Conservation (phyloP, 1,139 yeast species). For the Candida mesenterica region DNA sequence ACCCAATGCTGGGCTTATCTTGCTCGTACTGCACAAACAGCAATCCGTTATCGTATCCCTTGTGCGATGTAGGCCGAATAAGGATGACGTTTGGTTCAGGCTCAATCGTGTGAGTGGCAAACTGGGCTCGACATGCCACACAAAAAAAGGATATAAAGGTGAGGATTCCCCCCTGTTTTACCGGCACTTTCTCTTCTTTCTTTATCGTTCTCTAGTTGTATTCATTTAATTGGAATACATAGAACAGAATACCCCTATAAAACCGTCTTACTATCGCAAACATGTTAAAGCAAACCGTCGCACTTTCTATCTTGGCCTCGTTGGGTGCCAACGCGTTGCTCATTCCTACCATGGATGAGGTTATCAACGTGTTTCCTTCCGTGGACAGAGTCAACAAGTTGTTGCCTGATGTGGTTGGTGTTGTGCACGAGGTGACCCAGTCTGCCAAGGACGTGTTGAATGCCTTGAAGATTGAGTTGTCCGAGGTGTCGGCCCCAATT, state of each 20-base stretch:
- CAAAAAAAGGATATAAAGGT: neutral
- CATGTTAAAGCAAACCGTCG: conserved; percentile 50
- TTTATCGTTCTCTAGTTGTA: conserved; percentile 1
- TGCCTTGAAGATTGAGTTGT: conserved; percentile 13
- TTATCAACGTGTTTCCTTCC: conserved; percentile 38
- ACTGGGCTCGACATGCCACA: neutral
- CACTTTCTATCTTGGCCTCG: conserved; percentile 54
- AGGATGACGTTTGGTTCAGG: too few species aligned
- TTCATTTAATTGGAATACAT: too few species aligned
- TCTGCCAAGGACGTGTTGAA: conserved; percentile 15
- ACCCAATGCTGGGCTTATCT: too few species aligned
- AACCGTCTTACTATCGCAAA: too few species aligned
- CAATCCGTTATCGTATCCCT: too few species aligned
- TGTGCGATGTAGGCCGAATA: too few species aligned
- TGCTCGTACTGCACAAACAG: too few species aligned
- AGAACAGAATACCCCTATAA: too few species aligned
- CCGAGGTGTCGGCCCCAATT: conserved; percentile 40
- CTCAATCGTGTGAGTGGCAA: conserved; percentile 1
- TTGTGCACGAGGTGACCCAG: conserved; percentile 5
- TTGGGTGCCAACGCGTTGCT: conserved; percentile 64
- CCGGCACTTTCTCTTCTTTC: too few species aligned
- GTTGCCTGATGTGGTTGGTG: conserved; percentile 17
- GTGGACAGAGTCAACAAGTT: conserved; percentile 13
- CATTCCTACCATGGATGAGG: conserved; percentile 53
- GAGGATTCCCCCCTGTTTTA: neutral